These are phyloP conservation scores for Ceratocystis harringtonii DNA, from an alignment of 2,329 filamentous ascomycete genomes.

Conservation along the genomic window DNA sequence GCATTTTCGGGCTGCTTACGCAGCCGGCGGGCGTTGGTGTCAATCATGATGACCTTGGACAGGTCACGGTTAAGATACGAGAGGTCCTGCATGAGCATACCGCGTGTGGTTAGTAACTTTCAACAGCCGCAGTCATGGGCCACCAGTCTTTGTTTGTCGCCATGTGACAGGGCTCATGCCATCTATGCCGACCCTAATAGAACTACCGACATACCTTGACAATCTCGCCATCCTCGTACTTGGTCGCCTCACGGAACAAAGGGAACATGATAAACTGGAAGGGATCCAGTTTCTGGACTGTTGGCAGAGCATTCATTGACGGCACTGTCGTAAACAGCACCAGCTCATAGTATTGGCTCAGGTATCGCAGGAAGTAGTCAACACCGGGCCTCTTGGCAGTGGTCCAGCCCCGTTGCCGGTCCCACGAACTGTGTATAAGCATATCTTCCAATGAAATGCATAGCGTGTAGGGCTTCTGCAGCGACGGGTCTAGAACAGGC, in stretches of 20 bases:
- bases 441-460: constrained; percentile 88
- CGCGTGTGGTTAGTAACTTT: background rate
- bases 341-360: constrained; percentile 95
- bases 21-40: constrained; percentile 69
- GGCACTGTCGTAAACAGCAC: constrained; percentile 90
- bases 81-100: constrained; percentile 53
- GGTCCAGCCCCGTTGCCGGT: constrained; percentile 84
- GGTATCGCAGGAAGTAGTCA: constrained; percentile 93
- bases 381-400: constrained; percentile 87
- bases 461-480: constrained; percentile 78
- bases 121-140: background rate
- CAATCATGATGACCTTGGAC: constrained; percentile 87
- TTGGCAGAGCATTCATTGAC: constrained; percentile 66
- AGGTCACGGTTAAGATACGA: constrained; percentile 93
- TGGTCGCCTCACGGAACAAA: constrained; percentile 88
- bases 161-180: no score
- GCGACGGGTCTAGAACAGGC: constrained; percentile 62
- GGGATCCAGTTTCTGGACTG: constrained; percentile 86
- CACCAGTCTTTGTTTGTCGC: no score
- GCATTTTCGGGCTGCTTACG: constrained; percentile 92
- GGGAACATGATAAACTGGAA: constrained; percentile 94
- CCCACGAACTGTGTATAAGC: constrained; percentile 89
- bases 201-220: constrained; percentile 53
- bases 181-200: no score
- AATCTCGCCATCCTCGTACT: constrained; percentile 90